These are phyloP conservation scores for Spongospora subterranea DNA, from an alignment of 208 protist genomes.

Conservation along the genomic window DNA sequence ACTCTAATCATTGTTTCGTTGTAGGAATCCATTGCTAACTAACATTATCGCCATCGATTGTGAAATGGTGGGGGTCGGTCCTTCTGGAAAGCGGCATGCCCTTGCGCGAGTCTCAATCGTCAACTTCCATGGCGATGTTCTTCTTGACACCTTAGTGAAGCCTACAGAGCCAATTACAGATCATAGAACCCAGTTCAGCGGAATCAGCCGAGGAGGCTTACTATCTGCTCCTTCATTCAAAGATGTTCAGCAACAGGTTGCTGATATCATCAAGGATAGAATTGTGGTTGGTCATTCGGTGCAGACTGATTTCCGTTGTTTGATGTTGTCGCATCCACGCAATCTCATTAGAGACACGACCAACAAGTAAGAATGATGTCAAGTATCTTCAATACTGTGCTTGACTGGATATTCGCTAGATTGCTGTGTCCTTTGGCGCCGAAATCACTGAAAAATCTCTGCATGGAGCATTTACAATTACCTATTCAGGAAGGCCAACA, in stretches of 20 bases:
- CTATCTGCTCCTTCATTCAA: background rate
- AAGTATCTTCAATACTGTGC: background rate
- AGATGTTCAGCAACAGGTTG: constrained; percentile 9
- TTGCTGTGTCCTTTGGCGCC: background rate
- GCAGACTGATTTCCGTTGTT: background rate
- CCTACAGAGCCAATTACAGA: constrained; percentile 47
- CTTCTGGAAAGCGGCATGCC: background rate
- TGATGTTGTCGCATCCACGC: constrained; percentile 43
- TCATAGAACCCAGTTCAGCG: constrained; percentile 41
- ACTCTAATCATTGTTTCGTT: too few species aligned
- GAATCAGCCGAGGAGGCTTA: background rate
- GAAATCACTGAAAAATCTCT: constrained; percentile 41
- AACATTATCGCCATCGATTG: constrained; percentile 52
- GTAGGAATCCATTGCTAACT: background rate
- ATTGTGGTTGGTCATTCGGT: constrained; percentile 45
- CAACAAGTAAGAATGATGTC: constrained; percentile 26
- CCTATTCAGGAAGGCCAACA: constrained; percentile 13
- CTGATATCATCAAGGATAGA: constrained; percentile 28
- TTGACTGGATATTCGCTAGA: background rate
- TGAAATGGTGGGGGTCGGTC: constrained; percentile 58
- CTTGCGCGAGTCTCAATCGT: constrained; percentile 51
- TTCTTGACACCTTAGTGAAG: constrained; percentile 56
- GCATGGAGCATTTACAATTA: background rate
- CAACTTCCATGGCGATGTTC: constrained; percentile 50
- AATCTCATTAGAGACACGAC: constrained; percentile 56